Evolutionary conservation across 345 rosid genomes (phyloP), one percentile per base, ranked within the genome.

Genomic region (Hypericum androsaemum): DNA sequence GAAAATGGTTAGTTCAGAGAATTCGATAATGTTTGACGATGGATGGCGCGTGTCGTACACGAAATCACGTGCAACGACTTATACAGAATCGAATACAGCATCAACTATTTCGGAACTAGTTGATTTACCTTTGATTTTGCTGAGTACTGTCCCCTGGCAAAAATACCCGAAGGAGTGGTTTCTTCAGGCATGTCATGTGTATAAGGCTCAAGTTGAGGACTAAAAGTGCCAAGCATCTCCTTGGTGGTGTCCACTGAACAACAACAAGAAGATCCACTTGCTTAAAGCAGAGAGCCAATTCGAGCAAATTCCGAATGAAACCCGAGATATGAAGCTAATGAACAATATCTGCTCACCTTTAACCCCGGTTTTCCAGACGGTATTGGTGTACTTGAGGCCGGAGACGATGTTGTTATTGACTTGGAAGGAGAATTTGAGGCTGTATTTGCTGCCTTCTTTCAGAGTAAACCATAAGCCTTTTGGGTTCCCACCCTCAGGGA

Each of bases 361-460:
- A 16, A 46, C 50, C 15, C 50, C 50, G 22, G 50, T 46, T 46
- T 46, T 46, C 50, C 50, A 46, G 50, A 46, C 50, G 8, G 50
- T 46, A 16, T 46, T 46, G 50, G 50, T 46, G 50, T 46, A 46
- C 28, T 46, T 46, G 50, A 46, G 50, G 22, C 50, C 50, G 12
- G 50, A 46, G 7, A 46, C 50, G 22, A 46, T 46, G 50, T 46
- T 46, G 14, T 46, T 46, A 14, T 32, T 46, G 14, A 46, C 50
- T 13, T 46, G 50, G 10, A 46, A 14, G 2, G 50, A 17, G 22
- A 46, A 46, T 10, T 46, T 46, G 28, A 46, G 22, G 28, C 22
- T 46, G 50, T 46, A 46, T 8, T 4, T 8, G 22, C 50, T 46
- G 16, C 50, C 50, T 46, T 46, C 50, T 46, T 46, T 46, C 50